These are phyloP conservation scores for Boletus eberwhitei DNA, from an alignment of 768 basidiomycete genomes.

Conservation along the genomic window DNA sequence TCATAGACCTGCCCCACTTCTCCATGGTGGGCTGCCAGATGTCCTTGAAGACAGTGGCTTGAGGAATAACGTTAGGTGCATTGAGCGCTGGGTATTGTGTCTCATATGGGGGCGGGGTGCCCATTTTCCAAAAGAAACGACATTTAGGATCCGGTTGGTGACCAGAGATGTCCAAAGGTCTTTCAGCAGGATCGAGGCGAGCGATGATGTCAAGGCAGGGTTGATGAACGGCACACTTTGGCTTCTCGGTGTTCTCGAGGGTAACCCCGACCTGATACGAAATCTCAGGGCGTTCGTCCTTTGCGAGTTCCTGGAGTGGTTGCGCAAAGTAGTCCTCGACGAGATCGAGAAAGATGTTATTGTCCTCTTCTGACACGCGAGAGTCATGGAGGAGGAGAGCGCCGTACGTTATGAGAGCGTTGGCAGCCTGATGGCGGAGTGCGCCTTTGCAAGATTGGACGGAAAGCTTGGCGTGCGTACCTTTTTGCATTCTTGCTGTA, in stretches of 20 bases:
- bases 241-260: conserved; percentile 94
- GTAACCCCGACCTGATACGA: conserved; percentile 94
- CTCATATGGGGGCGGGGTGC: conserved; percentile 67
- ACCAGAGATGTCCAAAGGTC: conserved; percentile 80
- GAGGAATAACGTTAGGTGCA: conserved; percentile 79
- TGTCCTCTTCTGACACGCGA: conserved; percentile 79
- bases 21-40: conserved; percentile 75
- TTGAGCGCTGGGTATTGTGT: conserved; percentile 76
- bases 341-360: conserved; percentile 78
- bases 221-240: conserved; percentile 78
- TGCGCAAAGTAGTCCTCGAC: conserved; percentile 94
- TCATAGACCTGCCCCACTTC: conserved; percentile 88
- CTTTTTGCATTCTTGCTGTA: conserved; percentile 63
- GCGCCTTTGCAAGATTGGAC: not conserved
- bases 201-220: conserved; percentile 81
- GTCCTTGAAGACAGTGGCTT: conserved; percentile 49
- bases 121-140: conserved; percentile 90
- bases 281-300: conserved; percentile 81
- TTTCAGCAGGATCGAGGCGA: conserved; percentile 67
- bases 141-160: conserved; percentile 92
- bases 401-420: conserved; percentile 79
- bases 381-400: conserved; percentile 85
- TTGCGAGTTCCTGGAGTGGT: conserved; percentile 52
- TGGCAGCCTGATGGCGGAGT: conserved; percentile 55
- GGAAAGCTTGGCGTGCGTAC: conserved; percentile 29